Conservation (phyloP, 1,139 yeast species). For the Scheffersomyces quercinus region DNA sequence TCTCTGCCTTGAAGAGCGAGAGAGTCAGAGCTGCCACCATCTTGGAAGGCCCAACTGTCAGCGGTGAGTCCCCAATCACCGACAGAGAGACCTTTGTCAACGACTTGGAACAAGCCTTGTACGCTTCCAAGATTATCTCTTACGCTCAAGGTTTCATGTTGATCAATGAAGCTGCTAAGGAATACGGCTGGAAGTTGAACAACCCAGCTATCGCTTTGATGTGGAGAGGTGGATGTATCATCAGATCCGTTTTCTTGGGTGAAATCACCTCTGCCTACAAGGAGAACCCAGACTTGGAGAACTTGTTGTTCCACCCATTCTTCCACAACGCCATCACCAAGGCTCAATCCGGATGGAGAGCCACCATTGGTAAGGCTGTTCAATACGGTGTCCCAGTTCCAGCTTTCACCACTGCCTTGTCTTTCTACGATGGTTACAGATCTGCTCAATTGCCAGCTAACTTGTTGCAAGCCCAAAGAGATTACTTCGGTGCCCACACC, state of each 20-base stretch:
- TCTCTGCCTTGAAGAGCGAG: conserved; percentile 89
- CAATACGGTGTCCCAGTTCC: conserved; percentile 94
- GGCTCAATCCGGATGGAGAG: conserved; percentile 97
- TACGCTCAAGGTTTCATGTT: conserved; percentile 99
- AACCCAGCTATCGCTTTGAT: conserved; percentile 97
- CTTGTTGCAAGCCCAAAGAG: conserved; percentile 99
- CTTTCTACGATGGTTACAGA: conserved; percentile 99
- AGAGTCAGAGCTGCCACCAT: conserved; percentile 81
- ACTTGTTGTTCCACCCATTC: conserved; percentile 94
- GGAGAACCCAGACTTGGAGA: conserved; percentile 89
- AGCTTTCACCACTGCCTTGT: conserved; percentile 93
- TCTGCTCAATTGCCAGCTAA: conserved; percentile 94
- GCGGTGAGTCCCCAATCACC: conserved; percentile 53
- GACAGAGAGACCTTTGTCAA: conserved; percentile 85
- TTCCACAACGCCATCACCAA: conserved; percentile 86
- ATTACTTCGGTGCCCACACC: conserved; percentile 99
- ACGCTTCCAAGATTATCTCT: conserved; percentile 97
- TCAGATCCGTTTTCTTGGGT: conserved; percentile 96
- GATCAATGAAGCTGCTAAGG: conserved; percentile 97
- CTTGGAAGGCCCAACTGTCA: conserved; percentile 73
- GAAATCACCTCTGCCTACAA: conserved; percentile 97
- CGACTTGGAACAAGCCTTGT: conserved; percentile 95
- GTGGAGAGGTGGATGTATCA: conserved; percentile 99
- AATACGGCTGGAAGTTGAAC: conserved; percentile 95
- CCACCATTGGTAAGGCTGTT: conserved; percentile 75